Evolutionary conservation across 2,329 filamentous ascomycete species (phyloP), one percentile per base, ranked within the genome.

Genomic region (Lecanicillium sp.): DNA sequence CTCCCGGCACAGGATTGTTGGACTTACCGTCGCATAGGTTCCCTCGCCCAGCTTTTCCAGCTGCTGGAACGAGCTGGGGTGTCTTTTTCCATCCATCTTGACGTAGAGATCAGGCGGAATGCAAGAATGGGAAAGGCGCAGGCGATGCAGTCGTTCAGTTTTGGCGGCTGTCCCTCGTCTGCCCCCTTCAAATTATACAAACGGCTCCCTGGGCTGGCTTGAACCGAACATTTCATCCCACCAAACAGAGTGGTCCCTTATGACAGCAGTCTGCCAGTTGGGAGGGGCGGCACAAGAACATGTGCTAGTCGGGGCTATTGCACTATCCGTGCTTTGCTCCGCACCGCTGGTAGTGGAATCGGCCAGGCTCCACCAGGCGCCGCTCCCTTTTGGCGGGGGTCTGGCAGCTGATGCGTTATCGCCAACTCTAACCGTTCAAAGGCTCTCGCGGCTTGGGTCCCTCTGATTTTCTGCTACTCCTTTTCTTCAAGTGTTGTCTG

Each of bases 1-100:
- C 12, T 14, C 13, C 18, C 27, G 10, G 35, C 12, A 15, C 14
- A 34, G 17, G 19, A 33, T 19, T 18, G 11, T 14, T 17, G 17
- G 32, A 50, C 80, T 56, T 72, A 95, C 92, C 25, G 92, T 98
- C 25, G 92, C 92, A 77, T 98, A 98, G 22, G 92, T 98, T 45
- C 92, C 92, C 71, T 98, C 92, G 56, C 92, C 92, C 49, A 98
- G 77, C 84, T 90, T 98, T 67, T 98, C 92, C 61, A 97, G 77
- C 79, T 97, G 92, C 75, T 97, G 90, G 72, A 98, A 98, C 46
- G 90, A 97, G 68, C 85, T 94, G 41, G 90, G 89, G 56, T 96
- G 87, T 56, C 85, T 74, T 62, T 94, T 86, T 57, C 86, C 85
- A 65, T 96, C 90, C 90, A 97, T 97, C 44, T 44, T 60, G 52